phyloP scores from a whole-genome alignment of 257 asterid species.

The Perilla frutescens region DNA sequence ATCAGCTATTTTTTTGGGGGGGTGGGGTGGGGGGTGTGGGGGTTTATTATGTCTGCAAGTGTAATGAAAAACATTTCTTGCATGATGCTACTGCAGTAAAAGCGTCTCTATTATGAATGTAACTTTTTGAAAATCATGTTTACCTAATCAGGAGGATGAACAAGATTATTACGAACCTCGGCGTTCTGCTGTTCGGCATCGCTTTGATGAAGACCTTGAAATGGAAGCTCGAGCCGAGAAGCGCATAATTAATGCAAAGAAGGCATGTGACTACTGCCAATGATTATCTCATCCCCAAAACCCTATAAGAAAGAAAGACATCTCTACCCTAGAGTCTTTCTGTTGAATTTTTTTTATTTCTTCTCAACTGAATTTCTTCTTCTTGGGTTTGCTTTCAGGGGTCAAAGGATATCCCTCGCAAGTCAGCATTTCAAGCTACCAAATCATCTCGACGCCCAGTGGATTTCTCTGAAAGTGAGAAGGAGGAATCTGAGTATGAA shows the following conservation, averaged over 20 bases:
- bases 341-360: constrained; percentile 12
- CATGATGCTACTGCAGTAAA: not conserved
- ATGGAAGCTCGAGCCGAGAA: constrained; percentile 94
- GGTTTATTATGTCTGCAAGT: not conserved
- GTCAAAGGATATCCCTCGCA: constrained; percentile 63
- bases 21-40: not conserved
- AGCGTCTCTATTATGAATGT: not conserved
- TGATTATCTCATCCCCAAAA: not conserved
- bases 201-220: constrained; percentile 86
- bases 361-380: constrained; percentile 24
- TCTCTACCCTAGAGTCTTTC: constrained; percentile 11
- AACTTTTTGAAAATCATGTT: constrained; percentile 23
- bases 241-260: constrained; percentile 92
- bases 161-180: constrained; percentile 76
- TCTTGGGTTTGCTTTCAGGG: constrained; percentile 51
- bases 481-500: constrained; percentile 94
- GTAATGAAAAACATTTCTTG: not conserved
- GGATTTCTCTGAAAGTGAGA: constrained; percentile 86
- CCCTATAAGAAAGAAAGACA: not conserved
- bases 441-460: constrained; percentile 75
- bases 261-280: constrained; percentile 54
- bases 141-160: constrained; percentile 73
- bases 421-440: constrained; percentile 54
- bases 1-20: not conserved
- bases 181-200: constrained; percentile 73